Conservation (phyloP, 305 asterid genomes). For the Striga hermonthica region DNA sequence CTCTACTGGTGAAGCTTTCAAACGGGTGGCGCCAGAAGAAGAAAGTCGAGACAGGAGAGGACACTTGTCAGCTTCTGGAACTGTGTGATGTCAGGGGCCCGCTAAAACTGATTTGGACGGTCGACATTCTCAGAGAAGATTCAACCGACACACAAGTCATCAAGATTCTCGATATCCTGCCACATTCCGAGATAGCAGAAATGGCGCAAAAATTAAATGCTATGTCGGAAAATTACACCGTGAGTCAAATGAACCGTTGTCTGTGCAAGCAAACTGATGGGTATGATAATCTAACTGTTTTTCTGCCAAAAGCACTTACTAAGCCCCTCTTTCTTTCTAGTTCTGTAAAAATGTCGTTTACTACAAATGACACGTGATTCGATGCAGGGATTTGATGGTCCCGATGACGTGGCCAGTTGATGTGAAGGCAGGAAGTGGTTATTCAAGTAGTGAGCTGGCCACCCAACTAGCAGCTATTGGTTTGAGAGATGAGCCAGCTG, state of each 20-base stretch:
- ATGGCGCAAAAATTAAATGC: constrained; percentile 30
- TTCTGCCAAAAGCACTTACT: neutral
- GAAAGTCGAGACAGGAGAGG: constrained; percentile 14
- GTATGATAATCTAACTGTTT: constrained; percentile 22
- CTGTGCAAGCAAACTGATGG: constrained; percentile 37
- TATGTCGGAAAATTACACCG: constrained; percentile 36
- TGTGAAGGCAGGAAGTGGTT: neutral
- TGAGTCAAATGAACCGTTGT: constrained; percentile 37
- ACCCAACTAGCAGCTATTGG: constrained; percentile 31
- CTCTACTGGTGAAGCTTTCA: constrained; percentile 40
- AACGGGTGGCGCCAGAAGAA: constrained; percentile 46
- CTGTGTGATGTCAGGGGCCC: constrained; percentile 34
- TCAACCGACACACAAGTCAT: constrained; percentile 41
- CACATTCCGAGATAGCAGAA: constrained; percentile 29
- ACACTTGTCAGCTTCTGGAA: constrained; percentile 38
- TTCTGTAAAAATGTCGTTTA: too few species aligned
- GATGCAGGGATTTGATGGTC: constrained; percentile 13
- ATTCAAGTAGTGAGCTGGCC: constrained; percentile 28
- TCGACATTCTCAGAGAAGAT: constrained; percentile 38
- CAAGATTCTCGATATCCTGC: constrained; percentile 43
- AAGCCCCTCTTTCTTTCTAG: too few species aligned
- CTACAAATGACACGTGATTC: too few species aligned
- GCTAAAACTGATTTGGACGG: constrained; percentile 45
- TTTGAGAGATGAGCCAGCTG: constrained; percentile 24
- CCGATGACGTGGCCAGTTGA: constrained; percentile 34